phyloP scores from a whole-genome alignment of 2,329 filamentous ascomycete species.

The Pleochaeta shiraiana region DNA sequence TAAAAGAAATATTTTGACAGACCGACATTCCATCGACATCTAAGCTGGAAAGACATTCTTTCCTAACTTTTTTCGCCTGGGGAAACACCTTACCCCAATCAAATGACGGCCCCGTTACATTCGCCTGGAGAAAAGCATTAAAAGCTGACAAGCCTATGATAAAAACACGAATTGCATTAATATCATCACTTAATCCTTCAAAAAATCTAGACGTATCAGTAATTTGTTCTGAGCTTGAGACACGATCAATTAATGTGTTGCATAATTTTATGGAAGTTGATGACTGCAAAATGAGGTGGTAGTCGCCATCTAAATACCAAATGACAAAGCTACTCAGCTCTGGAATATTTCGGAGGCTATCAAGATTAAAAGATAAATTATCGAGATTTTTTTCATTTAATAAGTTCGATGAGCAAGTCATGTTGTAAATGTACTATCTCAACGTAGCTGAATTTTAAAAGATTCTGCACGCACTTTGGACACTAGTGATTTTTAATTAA shows the following conservation, averaged over 20 bases:
- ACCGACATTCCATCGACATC: constrained; percentile 68
- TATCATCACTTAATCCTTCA: constrained; percentile 2
- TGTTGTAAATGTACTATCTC: too few relatives aligned
- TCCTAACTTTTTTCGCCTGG: constrained; percentile 19
- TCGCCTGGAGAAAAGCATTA: constrained; percentile 64
- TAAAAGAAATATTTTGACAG: constrained; percentile 62
- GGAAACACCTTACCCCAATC: constrained; percentile 23
- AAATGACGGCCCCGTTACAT: constrained; percentile 73
- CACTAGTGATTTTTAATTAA: too few relatives aligned
- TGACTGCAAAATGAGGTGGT: constrained; percentile 14
- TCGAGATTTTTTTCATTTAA: constrained; percentile 9
- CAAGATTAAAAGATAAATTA: constrained; percentile 13
- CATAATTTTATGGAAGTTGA: constrained; percentile 14
- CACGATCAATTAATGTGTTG: constrained; percentile 10
- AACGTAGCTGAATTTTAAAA: too few relatives aligned
- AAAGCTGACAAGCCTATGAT: constrained; percentile 43
- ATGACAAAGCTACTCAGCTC: constrained; percentile 13
- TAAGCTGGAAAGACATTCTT: constrained; percentile 43
- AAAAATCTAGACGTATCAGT: constrained; percentile 9
- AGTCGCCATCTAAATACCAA: constrained; percentile 16
- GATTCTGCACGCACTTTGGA: too few relatives aligned
- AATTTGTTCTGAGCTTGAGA: constrained; percentile 6
- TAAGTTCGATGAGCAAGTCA: background rate
- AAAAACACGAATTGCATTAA: constrained; percentile 11
- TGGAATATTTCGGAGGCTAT: constrained; percentile 11